A percentile compares a stretch with the other conserved stretches of the same genome.
phyloP scores from a whole-genome alignment of 768 basidiomycete species.

The Myochromella boudieri region DNA sequence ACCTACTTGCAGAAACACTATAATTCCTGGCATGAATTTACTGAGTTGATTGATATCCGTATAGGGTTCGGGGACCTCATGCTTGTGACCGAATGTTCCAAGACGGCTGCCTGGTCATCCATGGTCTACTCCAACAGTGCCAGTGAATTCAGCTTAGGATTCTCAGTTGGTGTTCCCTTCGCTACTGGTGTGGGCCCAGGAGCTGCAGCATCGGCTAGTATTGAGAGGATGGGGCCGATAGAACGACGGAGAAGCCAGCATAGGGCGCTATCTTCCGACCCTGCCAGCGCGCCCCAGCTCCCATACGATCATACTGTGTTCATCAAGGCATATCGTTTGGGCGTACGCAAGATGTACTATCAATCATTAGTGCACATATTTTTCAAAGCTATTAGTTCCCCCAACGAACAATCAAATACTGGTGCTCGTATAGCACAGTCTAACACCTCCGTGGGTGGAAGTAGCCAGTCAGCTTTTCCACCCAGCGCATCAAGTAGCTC shows the following conservation, averaged over 20 bases:
- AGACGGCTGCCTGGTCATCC: constrained; percentile 18
- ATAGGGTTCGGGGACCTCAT: constrained; percentile 18
- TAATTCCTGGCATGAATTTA: constrained; percentile 16
- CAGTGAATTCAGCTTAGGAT: constrained; percentile 13
- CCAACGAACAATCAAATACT: background rate
- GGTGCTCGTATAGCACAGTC: background rate
- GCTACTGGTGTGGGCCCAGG: background rate
- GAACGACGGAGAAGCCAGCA: constrained; percentile 9
- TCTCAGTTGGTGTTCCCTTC: constrained; percentile 8
- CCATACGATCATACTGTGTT: constrained; percentile 16
- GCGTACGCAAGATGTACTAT: constrained; percentile 2
- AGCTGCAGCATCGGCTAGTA: background rate
- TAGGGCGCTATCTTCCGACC: background rate
- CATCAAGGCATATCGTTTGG: constrained; percentile 15
- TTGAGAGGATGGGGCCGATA: constrained; percentile 7
- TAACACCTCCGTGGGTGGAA: background rate
- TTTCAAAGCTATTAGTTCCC: background rate
- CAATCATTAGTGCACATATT: constrained; percentile 4
- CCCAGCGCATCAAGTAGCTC: background rate
- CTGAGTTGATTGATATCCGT: background rate
- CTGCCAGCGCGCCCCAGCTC: background rate
- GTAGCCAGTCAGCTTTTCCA: background rate
- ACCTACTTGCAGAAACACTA: constrained; percentile 11
- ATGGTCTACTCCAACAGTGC: constrained; percentile 16
- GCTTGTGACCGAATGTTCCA: constrained; percentile 18